Evolutionary conservation across 805 yeast genomes (phyloP), one percentile per base, ranked within the genome.

Genomic region (Ogataea dorogensis): DNA sequence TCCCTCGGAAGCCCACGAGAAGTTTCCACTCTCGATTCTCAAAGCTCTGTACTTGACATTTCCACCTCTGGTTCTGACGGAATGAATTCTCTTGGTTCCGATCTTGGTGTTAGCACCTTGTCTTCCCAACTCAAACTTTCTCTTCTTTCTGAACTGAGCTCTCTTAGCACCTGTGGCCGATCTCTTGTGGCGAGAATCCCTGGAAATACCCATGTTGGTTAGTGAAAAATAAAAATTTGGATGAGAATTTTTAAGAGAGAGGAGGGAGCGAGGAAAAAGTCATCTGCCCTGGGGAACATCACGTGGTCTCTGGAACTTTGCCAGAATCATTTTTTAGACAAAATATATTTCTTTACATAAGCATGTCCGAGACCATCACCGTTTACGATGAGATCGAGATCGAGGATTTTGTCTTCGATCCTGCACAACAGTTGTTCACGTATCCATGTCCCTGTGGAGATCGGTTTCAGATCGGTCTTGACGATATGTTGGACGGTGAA

Each of bases 121-220:
- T 78, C 98, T 93, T 64, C 98, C 98, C 72, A 86, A 82, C 79
- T 91, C 98, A 70, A 93, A 91, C 94, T 91, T 93, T 82, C 98
- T 81, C 96, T 91, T 91, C 91, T 91, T 91, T 87, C 98, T 91
- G 95, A 82, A 86, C 76, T 88, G 95, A 74, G 98, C 98, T 77
- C 97, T 88, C 77, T 88, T 89, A 71, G 98, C 98, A 85, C 98
- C 98, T 68, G 98, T 89, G 74, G 94, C 95, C 65, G 97, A 76
- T 77, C 98, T 94, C 86, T 91, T 91, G 89, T 93, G 98, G 79
- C 97, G 96, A 74, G 98, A 91, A 81, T 93, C 98, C 81, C 98
- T 91, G 75, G 98, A 88, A 85, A 91, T 91, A 89, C 98, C 98
- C 98, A 91, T 91, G 72, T 71, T 84, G 53, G 40, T 23, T 31